phyloP scores from a whole-genome alignment of 1,139 yeast species.

The Blastobotrys ciferrii region DNA sequence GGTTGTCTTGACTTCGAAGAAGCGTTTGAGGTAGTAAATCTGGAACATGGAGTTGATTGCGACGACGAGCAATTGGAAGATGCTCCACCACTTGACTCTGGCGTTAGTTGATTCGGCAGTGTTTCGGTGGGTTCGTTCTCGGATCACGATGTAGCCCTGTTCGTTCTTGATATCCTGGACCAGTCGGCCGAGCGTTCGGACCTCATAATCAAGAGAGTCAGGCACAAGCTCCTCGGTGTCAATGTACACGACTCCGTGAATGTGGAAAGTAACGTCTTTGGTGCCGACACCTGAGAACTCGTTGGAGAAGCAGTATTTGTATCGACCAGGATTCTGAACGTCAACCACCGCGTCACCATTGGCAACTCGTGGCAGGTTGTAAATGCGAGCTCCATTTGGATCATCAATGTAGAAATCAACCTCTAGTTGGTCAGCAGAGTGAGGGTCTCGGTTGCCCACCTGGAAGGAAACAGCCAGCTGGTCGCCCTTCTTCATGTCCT shows the following conservation, averaged over 20 bases:
- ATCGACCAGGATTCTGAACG: conserved; percentile 69
- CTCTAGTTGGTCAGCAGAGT: conserved; percentile 68
- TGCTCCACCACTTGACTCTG: conserved; percentile 97
- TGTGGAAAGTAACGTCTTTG: conserved; percentile 91
- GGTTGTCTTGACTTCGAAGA: conserved; percentile 90
- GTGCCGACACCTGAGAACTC: conserved; percentile 71
- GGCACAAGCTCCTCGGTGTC: conserved; percentile 80
- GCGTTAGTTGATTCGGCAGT: conserved; percentile 97
- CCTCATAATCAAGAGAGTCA: conserved; percentile 83
- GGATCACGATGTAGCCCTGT: conserved; percentile 80
- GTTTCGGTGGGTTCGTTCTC: conserved; percentile 97
- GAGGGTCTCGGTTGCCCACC: conserved; percentile 87
- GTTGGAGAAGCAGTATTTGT: conserved; percentile 87
- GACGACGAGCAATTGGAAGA: conserved; percentile 84
- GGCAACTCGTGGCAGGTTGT: conserved; percentile 55
- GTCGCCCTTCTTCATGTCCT: conserved; percentile 76
- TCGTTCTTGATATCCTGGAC: conserved; percentile 89
- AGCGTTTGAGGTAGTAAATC: conserved; percentile 87
- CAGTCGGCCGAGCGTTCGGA: conserved; percentile 69
- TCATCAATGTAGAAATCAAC: conserved; percentile 67
- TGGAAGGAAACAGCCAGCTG: conserved; percentile 88
- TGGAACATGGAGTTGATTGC: conserved; percentile 87
- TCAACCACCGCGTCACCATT: conserved; percentile 78
- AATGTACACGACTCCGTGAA: conserved; percentile 87
- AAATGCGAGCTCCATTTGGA: conserved; percentile 57